These are phyloP conservation scores for Diaporthe nobilis DNA, from an alignment of 2,329 filamentous ascomycete genomes.

Conservation along the genomic window DNA sequence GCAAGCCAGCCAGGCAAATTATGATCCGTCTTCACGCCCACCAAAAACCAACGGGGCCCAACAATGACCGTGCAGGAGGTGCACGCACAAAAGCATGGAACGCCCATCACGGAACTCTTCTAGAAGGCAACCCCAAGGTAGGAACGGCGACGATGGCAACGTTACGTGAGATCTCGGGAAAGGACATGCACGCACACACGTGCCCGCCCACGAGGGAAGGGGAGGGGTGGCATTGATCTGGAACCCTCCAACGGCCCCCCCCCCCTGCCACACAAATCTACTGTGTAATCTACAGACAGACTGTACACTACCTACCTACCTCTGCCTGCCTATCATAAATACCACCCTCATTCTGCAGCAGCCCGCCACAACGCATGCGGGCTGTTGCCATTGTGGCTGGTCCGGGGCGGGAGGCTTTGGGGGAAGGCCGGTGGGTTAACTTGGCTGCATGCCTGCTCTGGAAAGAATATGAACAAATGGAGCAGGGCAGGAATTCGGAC, in stretches of 20 bases:
- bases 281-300: not conserved
- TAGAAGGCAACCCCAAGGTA: not conserved
- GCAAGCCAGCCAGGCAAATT: not conserved
- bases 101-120: not conserved
- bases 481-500: not conserved
- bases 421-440: not conserved
- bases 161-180: not conserved
- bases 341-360: not conserved
- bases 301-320: not conserved
- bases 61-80: not conserved
- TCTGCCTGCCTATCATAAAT: too few relatives aligned
- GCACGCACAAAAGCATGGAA: too few relatives aligned
- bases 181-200: not conserved
- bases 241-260: not conserved
- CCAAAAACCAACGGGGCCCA: not conserved
- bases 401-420: too few relatives aligned
- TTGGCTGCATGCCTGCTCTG: too few relatives aligned
- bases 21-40: not conserved
- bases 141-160: not conserved
- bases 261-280: not conserved
- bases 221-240: not conserved
- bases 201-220: not conserved
- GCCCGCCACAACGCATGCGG: not conserved
- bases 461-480: too few relatives aligned
- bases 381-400: not conserved